Evolutionary conservation across 345 rosid genomes (phyloP), one percentile per base, ranked within the genome.

Genomic region (Trapa bicornis): DNA sequence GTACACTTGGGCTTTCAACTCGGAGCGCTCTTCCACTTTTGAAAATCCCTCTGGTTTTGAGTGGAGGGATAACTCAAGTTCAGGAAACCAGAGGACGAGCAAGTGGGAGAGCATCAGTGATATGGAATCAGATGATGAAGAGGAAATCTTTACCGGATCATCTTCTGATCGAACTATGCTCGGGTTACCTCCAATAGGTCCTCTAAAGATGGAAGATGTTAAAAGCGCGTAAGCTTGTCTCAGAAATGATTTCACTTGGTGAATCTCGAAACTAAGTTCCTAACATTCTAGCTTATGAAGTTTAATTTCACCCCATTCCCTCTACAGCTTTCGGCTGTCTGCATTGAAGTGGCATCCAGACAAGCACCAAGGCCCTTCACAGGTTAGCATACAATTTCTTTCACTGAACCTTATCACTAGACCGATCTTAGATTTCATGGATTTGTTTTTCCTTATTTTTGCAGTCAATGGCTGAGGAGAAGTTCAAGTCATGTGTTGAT

Each of bases 281-380:
- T 6, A 4, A 37, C 8, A n/a, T 45, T 2, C 10, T 33, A 68
- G 22, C 15, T 32, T 5, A 15, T 22, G 37, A 32, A 67, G 15
- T 36, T 14, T 47, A 45, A 17, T 16, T 33, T 22, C 29, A 22
- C 47, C 65, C 35, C 16, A 22, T n/a, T 37, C 48, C 11, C 8
- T 7, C 69, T 80, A 74, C 87, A 93, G 97, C 12, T 93, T 86
- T 58, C 89, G 87, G 14, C 36, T 73, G 37, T 70, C 89, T 10
- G 97, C 99, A 70, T 75, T 89, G 66, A 94, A 85, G 74, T 91
- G 99, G 96, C 99, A 94, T 80, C 99, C 99, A 5, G 95, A 91
- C 76, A 91, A 78, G 79, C 89, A 87, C 72, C 91, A 84, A 65
- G 96, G 89, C 50, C 73, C 88, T 77, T 79, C 85, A 54, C 86